A percentile compares a stretch with the other conserved stretches of the same genome.
phyloP scores from a whole-genome alignment of 257 asterid genomes.

The Solanum piurae region DNA sequence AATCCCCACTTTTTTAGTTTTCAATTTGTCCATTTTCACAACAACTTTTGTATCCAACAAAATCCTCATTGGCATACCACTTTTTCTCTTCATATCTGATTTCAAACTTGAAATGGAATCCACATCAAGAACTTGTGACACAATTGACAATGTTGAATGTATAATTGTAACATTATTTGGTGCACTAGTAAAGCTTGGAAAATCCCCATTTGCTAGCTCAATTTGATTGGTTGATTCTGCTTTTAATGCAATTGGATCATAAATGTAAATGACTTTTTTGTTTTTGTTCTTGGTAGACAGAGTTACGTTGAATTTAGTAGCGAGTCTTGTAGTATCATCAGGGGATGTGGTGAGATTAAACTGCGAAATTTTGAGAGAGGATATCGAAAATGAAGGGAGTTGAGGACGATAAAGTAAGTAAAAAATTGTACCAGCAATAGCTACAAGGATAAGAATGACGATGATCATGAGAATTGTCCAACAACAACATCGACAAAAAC shows the following conservation, averaged over 20 bases:
- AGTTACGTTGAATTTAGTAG: constrained; percentile 49
- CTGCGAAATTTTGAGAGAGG: constrained; percentile 46
- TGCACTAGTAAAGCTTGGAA: constrained; percentile 30
- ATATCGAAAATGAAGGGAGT: constrained; percentile 50
- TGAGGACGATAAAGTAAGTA: constrained; percentile 75
- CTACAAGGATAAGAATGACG: constrained; percentile 37
- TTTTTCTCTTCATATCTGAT: constrained; percentile 51
- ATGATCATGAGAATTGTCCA: constrained; percentile 27
- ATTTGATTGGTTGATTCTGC: constrained; percentile 14
- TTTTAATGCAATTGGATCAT: constrained; percentile 39
- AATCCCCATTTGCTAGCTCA: constrained; percentile 34
- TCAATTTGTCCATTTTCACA: constrained; percentile 55
- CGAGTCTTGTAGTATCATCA: constrained; percentile 53
- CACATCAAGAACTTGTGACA: constrained; percentile 34
- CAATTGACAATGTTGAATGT: constrained; percentile 30
- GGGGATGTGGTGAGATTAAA: constrained; percentile 68
- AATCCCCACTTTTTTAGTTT: constrained; percentile 63
- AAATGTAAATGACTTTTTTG: constrained; percentile 33
- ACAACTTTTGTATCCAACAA: constrained; percentile 59
- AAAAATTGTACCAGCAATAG: constrained; percentile 56
- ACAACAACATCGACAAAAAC: background rate
- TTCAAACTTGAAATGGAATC: constrained; percentile 34
- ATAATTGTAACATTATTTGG: constrained; percentile 29
- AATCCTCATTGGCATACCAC: constrained; percentile 47
- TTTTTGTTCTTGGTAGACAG: constrained; percentile 57